Base-by-base conservation (phyloP, 805 yeast genomes). In the Monosporozyma aquatica region DNA sequence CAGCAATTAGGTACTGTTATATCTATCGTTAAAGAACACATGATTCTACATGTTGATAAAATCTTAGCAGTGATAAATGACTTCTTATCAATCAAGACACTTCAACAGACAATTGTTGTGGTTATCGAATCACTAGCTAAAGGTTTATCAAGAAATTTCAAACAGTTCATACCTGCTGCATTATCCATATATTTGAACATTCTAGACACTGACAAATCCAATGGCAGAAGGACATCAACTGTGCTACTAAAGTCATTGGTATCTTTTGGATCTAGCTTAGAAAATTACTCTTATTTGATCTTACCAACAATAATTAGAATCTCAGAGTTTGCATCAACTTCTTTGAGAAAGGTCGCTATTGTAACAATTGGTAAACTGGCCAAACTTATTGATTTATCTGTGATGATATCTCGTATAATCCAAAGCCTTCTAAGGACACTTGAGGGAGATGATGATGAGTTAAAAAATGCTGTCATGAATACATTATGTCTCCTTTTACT, bases 111-210 rank as follows among this genome's bases (percentile, higher is more conserved):
- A 0, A 82, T 90, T 18, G 76, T 92, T 29, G 76, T 80, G 20
- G 73, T 90, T 26, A 76, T 89, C 18, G 97, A 90, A 56, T 76
- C 87, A 3, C 76, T 92, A 24, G 84, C 96, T 0, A 76, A 74
- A 41, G 87, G 97, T 0, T 67, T 92, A 39, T 95, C 87, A 44
- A 94, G 95, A 6, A 98, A 92, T 56, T 92, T 92, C 67, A 92
- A 87, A 52, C 71, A 80, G 59, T 81, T 82, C 56, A 68, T 92
- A 45, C 84, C 95, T 1, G 78, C 78, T 21, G 76, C 92, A 2
- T 69, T 92, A 33, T 85, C 92, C 0, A 66, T 85, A 33, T 70
- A 92, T 55, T 66, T 92, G 35, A 80, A 80, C 38, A 82, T 86
- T 4, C 68, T 92, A 39, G 94, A 85, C 42, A 76, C 76, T 41